Evolutionary conservation across 495 filamentous ascomycete species (phyloP).

Genomic region (Aspergillus kassunensis): DNA sequence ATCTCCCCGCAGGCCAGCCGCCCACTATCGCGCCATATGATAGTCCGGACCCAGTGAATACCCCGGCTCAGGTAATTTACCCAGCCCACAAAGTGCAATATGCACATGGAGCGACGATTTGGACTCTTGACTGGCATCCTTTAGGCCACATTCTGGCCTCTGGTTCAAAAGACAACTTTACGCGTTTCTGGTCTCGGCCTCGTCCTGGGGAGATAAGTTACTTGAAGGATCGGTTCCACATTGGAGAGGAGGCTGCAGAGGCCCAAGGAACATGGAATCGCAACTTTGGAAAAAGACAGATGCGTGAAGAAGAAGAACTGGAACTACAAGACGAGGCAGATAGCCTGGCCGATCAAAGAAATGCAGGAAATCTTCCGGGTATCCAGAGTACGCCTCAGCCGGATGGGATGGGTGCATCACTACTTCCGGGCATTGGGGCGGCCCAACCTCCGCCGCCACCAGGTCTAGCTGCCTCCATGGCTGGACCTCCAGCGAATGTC

Average conservation of each 20-base stretch:
- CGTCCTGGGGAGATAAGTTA: conserved; percentile 80
- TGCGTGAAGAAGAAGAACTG: conserved; percentile 87
- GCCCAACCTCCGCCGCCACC: conserved; percentile 47
- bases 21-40: conserved; percentile 77
- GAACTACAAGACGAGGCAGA: conserved; percentile 91
- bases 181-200: conserved; percentile 89
- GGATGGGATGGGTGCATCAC: conserved; percentile 30
- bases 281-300: conserved; percentile 69
- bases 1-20: conserved; percentile 65
- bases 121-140: conserved; percentile 97
- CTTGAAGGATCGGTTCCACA: conserved; percentile 87
- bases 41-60: conserved; percentile 67
- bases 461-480: conserved; percentile 47
- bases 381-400: conserved; percentile 42
- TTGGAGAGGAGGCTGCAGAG: conserved; percentile 89
- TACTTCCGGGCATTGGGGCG: conserved; percentile 47
- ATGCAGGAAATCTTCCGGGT: conserved; percentile 49
- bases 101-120: conserved; percentile 90
- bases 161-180: conserved; percentile 96
- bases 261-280: conserved; percentile 89
- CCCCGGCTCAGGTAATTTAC: conserved; percentile 79
- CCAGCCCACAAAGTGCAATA: conserved; percentile 80
- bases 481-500: conserved; percentile 34
- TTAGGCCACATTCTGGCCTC: conserved; percentile 95
- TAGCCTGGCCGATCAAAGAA: conserved; percentile 86